phyloP scores from a whole-genome alignment of 2,329 filamentous ascomycete species.

The Dactylella cylindrospora region DNA sequence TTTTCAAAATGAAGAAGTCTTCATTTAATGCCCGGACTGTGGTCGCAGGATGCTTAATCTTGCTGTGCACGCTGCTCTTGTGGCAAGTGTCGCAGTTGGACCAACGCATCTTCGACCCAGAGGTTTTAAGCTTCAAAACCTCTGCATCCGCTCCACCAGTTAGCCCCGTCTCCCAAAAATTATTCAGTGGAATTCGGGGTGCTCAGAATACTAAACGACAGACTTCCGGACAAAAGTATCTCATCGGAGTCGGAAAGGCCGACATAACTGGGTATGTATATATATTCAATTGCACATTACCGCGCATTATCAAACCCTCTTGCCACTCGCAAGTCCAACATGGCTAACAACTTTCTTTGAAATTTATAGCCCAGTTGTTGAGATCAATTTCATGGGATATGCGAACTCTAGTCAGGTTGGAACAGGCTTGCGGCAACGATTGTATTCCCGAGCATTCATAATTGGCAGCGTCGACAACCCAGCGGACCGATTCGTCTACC shows the following conservation, averaged over 20 bases:
- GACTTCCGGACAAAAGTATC: conserved; percentile 56
- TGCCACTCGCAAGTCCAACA: neutral
- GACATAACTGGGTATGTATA: conserved; percentile 64
- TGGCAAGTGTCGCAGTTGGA: conserved; percentile 32
- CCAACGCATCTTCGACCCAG: conserved; percentile 35
- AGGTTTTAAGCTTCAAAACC: conserved; percentile 32
- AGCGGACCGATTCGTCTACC: conserved; percentile 75
- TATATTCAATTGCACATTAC: neutral
- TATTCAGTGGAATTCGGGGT: conserved; percentile 31
- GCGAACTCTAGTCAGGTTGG: conserved; percentile 81
- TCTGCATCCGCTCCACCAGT: conserved; percentile 29
- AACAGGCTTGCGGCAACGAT: conserved; percentile 78
- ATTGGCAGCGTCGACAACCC: conserved; percentile 68
- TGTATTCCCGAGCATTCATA: conserved; percentile 89
- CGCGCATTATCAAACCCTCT: too few relatives aligned
- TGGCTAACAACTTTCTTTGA: conserved; percentile 48
- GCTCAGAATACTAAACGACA: conserved; percentile 49
- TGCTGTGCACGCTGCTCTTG: conserved; percentile 28
- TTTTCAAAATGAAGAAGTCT: conserved; percentile 29
- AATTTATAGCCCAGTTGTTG: conserved; percentile 66
- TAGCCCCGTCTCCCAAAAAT: conserved; percentile 38
- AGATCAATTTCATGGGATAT: conserved; percentile 90
- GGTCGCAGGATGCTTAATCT: conserved; percentile 34
- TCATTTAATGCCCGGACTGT: conserved; percentile 36
- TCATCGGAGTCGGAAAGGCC: conserved; percentile 69